Conservation (phyloP, 768 basidiomycete species). For the Lactarius pseudohatsudake region DNA sequence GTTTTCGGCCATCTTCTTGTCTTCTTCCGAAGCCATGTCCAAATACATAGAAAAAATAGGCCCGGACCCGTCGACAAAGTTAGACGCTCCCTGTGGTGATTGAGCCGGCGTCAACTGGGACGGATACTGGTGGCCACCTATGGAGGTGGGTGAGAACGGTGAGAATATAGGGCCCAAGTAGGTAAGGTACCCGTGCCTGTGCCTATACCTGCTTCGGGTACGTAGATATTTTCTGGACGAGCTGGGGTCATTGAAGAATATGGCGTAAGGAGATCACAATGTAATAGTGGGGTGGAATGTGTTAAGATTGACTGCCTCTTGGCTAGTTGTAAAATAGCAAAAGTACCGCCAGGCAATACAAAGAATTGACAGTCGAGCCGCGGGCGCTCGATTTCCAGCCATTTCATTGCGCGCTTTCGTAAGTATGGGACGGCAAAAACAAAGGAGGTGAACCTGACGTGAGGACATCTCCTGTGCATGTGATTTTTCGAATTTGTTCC, state of each 20-base stretch:
- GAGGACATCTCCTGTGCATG: too few species aligned
- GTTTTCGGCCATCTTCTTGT: not conserved
- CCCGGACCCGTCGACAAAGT: not conserved
- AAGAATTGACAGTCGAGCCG: too few species aligned
- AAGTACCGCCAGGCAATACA: not conserved
- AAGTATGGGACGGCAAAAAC: too few species aligned
- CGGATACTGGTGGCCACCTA: not conserved
- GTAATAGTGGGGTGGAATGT: not conserved
- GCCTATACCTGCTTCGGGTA: not conserved
- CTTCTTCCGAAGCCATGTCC: not conserved
- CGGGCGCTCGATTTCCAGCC: too few species aligned
- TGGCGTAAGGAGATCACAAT: not conserved
- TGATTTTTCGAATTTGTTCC: too few species aligned
- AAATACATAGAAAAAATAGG: not conserved
- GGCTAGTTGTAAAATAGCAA: not conserved
- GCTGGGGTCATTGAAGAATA: not conserved
- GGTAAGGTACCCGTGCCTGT: not conserved
- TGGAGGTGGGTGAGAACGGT: not conserved
- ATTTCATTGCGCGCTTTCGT: too few species aligned
- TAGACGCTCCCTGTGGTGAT: not conserved
- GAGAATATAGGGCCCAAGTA: not conserved
- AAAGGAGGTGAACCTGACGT: too few species aligned
- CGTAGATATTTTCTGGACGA: not conserved
- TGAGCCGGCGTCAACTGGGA: not conserved
- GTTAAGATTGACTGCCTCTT: not conserved